Percentiles rank a stretch among this genome's conserved stretches.
Evolutionary conservation across 1,284 basidiomycete species (phyloP).

Genomic region (Leccinum solheimii): DNA sequence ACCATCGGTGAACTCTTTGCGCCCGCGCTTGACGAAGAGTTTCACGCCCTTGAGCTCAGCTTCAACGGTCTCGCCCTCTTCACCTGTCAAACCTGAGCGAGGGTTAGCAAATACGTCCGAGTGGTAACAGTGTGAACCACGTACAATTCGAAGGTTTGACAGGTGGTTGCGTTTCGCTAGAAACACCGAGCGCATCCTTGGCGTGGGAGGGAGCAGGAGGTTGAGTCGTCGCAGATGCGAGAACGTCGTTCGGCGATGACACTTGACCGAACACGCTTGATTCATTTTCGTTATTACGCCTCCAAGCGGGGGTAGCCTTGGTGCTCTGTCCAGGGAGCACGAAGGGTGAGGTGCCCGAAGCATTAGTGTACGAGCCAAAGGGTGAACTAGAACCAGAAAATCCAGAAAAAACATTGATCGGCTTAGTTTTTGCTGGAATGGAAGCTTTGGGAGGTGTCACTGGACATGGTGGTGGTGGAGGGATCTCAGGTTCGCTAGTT

Average conservation of each 20-base stretch:
- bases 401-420: conserved; percentile 42
- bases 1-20: conserved; percentile 56
- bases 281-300: conserved; percentile 8
- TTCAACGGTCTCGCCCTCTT: conserved; percentile 58
- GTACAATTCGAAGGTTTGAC: conserved; percentile 9
- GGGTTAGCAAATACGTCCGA: conserved; percentile 3
- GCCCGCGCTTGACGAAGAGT: conserved; percentile 60
- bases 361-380: conserved; percentile 37
- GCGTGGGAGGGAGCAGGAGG: conserved; percentile 2
- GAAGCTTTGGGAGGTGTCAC: conserved; percentile 21
- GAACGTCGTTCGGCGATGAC: conserved; percentile 21
- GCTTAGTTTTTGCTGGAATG: conserved; percentile 4
- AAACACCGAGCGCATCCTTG: neutral
- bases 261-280: conserved; percentile 13
- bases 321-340: conserved; percentile 14
- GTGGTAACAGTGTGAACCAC: neutral
- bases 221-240: conserved; percentile 2
- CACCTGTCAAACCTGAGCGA: conserved; percentile 48
- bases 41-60: conserved; percentile 59
- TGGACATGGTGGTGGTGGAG: conserved; percentile 9
- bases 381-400: conserved; percentile 46
- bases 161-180: neutral
- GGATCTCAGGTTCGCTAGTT: conserved; percentile 14
- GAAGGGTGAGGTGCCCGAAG: conserved; percentile 30
- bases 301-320: conserved; percentile 30